Conservation (phyloP, 352 stramenopile species). For the Peronospora farinosa region DNA sequence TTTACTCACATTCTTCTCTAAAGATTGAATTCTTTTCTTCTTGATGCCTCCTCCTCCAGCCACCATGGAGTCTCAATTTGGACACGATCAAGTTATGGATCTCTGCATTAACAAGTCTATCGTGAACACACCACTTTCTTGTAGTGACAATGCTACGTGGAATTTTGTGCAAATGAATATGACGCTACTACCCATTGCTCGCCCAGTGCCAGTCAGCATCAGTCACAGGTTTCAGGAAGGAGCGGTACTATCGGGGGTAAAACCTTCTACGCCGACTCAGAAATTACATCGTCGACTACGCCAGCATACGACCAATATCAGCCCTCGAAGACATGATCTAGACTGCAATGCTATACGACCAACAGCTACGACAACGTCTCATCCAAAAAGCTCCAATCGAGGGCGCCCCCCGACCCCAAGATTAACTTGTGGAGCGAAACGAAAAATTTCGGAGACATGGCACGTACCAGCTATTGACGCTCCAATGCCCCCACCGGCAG, state of each 20-base stretch:
- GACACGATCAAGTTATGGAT: slow-evolving; percentile 18
- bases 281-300: slow-evolving; percentile 50
- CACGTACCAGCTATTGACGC: slow-evolving; percentile 26
- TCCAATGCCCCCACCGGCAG: slow-evolving; percentile 8
- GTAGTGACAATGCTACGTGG: slow-evolving; percentile 39
- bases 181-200: slow-evolving; percentile 68
- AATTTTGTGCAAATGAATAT: slow-evolving; percentile 87
- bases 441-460: slow-evolving; percentile 26
- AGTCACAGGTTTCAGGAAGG: slow-evolving; percentile 40
- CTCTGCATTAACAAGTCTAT: slow-evolving; percentile 14
- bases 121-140: slow-evolving; percentile 2
- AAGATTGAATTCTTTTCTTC: not conserved
- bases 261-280: slow-evolving; percentile 61
- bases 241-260: slow-evolving; percentile 25
- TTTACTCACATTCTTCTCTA: not conserved
- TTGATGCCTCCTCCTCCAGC: not conserved
- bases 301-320: slow-evolving; percentile 55
- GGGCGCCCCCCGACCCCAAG: slow-evolving; percentile 22
- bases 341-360: slow-evolving; percentile 17
- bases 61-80: slow-evolving; percentile 10
- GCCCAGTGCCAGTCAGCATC: slow-evolving; percentile 51
- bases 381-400: slow-evolving; percentile 1
- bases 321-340: slow-evolving; percentile 47
- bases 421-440: slow-evolving; percentile 22
- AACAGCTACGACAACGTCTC: slow-evolving; percentile 7